Evolutionary conservation across 2,329 filamentous ascomycete genomes (phyloP), one percentile per base, ranked within the genome.

Genomic region (Arthrinium phaeospermum): DNA sequence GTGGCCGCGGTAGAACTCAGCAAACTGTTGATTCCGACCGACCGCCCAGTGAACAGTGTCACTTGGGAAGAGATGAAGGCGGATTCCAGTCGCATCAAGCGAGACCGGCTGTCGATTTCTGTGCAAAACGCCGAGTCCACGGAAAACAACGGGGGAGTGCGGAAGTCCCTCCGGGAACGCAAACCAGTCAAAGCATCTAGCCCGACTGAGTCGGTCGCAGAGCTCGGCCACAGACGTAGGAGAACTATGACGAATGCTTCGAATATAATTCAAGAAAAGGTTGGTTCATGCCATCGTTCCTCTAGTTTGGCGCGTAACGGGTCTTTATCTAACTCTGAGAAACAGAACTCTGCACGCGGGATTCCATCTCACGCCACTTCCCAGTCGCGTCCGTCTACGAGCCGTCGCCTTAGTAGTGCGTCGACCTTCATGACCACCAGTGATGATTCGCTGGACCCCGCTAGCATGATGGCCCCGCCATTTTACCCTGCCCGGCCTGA

Each of bases 1-100:
- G 89, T 92, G 41, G 95, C 95, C n/a, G 89, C 94, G 0, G 90
- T 94, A 77, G 95, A 97, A 79, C 84, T 98, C 16, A 93, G 91
- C 78, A 95, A 94, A 79, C 81, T 97, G 5, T 88, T 98, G 30
- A 93, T 98, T 72, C 96, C 96, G 0, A 86, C 86, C 0, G 88
- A 92, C 75, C 89, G 95, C 4, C 90, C 94, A 76, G 95, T 93
- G 0, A 87, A 87, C 70, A 98, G 95, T 82, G 94, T 89, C 81
- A 92, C 86, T 45, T 88, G 91, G 12, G 93, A 97, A 76, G 95
- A 98, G 67, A 86, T 98, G 8, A 92, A 92, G 73, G 89, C 89
- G 0, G 91, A 93, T 78, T 90, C 91, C 30, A 89, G 89, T 71
- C 83, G 91, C 76, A 83, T 86, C 74, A 84, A 92, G 77, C 85